Base-by-base conservation (phyloP, 768 basidiomycete species). In the Boletus tylopilopsis region DNA sequence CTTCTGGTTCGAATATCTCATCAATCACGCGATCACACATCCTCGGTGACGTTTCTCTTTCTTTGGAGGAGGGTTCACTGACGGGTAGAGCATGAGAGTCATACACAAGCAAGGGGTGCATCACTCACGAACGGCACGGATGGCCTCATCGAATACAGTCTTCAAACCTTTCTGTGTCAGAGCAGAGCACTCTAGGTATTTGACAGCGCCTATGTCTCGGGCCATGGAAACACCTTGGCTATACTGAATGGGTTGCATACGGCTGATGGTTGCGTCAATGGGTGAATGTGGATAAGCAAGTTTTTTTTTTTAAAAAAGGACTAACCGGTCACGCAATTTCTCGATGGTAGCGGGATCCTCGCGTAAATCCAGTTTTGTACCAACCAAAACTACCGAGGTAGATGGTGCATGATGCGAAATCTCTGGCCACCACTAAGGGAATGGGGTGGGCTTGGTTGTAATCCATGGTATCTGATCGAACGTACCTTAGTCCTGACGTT, bases 71-170 rank as follows among this genome's bases (percentile, higher is more conserved):
- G 89, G 89, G 68, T 91, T 86, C 69, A 92, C 90, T 92, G 58
- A 7, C 16, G 49, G 22, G 18, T 39, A 36, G 41, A 45, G 33
- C 10, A 44, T 58, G 32, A 60, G 47, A 41, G 35, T 46, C 25
- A 32, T 29, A 45, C 44, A 39, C 24, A 9, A 33, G 8, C 29
- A 56, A 37, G 24, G 38, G 30, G 36, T 36, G 6, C 12, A 45
- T 32, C 30, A 86, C 90, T 81, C 68, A 93, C 90, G 75, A 60
- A 98, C 95, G 48, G 93, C 92, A 47, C 96, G 84, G 62, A 99
- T 98, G 36, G 96, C 96, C 71, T 98, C 96, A 68, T 98, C 96
- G 67, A 99, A 99, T 37, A 99, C 96, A 50, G 88, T 94, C 82
- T 99, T 99, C 66, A 99, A 75, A 15, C 95, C 95, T 73, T 98